Evolutionary conservation across 164 flowering plant genomes (phyloP).

Genomic region (Aristolochia contorta): DNA sequence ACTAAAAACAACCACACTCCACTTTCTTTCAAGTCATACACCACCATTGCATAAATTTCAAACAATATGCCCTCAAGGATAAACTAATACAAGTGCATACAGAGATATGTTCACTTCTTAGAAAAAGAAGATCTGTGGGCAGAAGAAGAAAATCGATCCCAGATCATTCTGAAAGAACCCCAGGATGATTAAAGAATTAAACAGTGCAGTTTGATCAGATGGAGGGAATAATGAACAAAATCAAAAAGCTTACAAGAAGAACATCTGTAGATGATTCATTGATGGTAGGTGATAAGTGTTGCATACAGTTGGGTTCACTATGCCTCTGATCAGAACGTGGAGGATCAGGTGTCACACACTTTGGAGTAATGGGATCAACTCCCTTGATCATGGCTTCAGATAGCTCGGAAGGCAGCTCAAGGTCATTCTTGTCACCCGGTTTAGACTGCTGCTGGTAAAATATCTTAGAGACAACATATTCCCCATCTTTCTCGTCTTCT

Average conservation of each 20-base stretch:
- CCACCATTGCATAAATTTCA: no score
- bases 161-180: no score
- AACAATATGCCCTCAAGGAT: no score
- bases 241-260: not conserved
- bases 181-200: not conserved
- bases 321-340: slow-evolving; percentile 39
- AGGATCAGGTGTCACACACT: slow-evolving; percentile 63
- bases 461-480: slow-evolving; percentile 76
- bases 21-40: no score
- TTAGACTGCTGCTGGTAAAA: slow-evolving; percentile 66
- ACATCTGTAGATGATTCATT: not conserved
- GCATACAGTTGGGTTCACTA: slow-evolving; percentile 14
- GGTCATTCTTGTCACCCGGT: slow-evolving; percentile 45
- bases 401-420: slow-evolving; percentile 26
- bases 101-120: no score
- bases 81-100: no score
- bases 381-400: slow-evolving; percentile 18
- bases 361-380: slow-evolving; percentile 72
- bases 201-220: not conserved
- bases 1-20: not conserved
- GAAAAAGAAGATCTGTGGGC: no score
- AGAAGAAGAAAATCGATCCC: no score
- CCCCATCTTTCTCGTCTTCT: slow-evolving; percentile 84
- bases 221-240: not conserved
- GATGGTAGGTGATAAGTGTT: slow-evolving; percentile 10